phyloP scores from a whole-genome alignment of 306 rosid genomes.

The Castanopsis chinensis region DNA sequence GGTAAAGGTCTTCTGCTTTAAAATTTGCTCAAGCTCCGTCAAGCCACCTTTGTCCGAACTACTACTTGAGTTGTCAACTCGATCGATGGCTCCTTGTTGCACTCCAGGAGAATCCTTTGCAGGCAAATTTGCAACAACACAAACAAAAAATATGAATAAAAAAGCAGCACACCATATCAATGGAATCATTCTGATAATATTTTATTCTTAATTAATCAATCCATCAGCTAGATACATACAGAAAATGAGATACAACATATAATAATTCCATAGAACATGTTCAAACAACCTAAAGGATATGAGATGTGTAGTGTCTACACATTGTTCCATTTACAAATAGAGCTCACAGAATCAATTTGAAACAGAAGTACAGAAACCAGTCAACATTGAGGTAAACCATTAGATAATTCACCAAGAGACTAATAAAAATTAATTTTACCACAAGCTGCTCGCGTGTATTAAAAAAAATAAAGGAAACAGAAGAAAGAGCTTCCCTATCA shows the following conservation, averaged over 20 bases:
- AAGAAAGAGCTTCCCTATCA: neutral
- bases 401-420: neutral
- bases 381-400: neutral
- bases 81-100: conserved; percentile 35
- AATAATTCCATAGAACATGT: neutral
- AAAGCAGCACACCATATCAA: neutral
- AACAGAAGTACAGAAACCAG: neutral
- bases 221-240: too few species aligned
- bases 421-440: too few species aligned
- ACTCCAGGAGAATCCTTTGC: conserved; percentile 38
- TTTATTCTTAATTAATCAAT: too few species aligned
- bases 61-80: conserved; percentile 35
- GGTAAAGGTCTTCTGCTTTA: conserved; percentile 84
- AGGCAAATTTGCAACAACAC: conserved; percentile 30
- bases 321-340: neutral
- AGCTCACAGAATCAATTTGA: neutral
- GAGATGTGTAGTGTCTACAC: neutral
- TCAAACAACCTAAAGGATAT: neutral
- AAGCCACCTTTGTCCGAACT: conserved; percentile 44
- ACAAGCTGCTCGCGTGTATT: too few species aligned
- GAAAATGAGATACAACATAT: neutral
- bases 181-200: too few species aligned
- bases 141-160: neutral
- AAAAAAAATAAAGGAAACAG: too few species aligned
- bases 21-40: conserved; percentile 70